Base-by-base conservation (phyloP, 495 filamentous ascomycete species). In the Penicillium parvum region DNA sequence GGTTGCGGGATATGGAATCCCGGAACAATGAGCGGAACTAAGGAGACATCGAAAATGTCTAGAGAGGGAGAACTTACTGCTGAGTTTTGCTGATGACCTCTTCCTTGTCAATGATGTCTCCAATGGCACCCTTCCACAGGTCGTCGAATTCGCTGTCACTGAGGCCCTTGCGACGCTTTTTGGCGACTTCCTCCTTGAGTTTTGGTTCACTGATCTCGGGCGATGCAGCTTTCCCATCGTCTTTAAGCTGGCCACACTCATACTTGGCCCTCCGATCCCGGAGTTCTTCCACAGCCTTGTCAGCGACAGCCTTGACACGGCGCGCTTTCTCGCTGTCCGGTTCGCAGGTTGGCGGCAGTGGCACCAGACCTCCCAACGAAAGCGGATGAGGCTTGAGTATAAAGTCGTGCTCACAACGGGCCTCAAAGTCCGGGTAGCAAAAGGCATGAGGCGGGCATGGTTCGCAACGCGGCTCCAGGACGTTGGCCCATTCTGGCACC, bases 261-360 rank as follows among this genome's bases (percentile, higher is more conserved):
- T 79, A 95, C 57, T 89, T 84, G 40, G 92, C 92, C 44, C 85
- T 76, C 27, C 86, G 81, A 40, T 96, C 83, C 28, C 94, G 77
- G 37, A 98, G 75, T 49, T 92, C 84, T 54, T 95, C 87, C 8
- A 97, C 78, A 3, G 88, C 89, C 54, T 81, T 83, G 63, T 97
- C 84, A 3, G 88, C 88, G 17, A 98, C 88, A 26, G 83, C 78
- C 54, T 88, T 84, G 32, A 96, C 87, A 18, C 83, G 81, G 34
- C 89, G 84, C 14, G 84, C 86, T 57, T 95, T 96, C 60, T 91
- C 87, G 36, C 89, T 86, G 60, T 98, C 94, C 1, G 94, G 83
- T 60, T 96, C 91, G 60, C 92, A 98, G n/a, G 85, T 88, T 9
- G 92, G 91, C 1, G 91, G 79, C 19, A 97, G 68, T 12, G 92